These are phyloP conservation scores for Lactarius akahatsu DNA, from an alignment of 768 basidiomycete genomes.

Conservation along the genomic window DNA sequence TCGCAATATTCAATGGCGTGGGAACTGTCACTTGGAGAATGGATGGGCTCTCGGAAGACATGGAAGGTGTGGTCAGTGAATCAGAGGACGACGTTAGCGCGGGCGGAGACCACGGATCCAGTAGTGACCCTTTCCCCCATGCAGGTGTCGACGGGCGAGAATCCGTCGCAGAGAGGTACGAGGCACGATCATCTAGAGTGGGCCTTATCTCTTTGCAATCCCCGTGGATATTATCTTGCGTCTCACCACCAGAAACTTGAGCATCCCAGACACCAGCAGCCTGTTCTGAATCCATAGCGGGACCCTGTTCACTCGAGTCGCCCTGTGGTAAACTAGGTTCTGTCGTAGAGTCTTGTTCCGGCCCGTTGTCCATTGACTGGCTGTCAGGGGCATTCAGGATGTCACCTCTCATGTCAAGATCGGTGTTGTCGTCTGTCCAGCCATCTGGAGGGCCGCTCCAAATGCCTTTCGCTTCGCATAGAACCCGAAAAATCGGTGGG, in stretches of 20 bases:
- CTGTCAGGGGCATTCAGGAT: constrained; percentile 5
- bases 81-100: constrained; percentile 26
- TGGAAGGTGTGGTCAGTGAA: constrained; percentile 29
- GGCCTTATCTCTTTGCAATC: constrained; percentile 4
- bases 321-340: constrained; percentile 12
- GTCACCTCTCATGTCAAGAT: constrained; percentile 7
- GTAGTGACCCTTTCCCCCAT: constrained; percentile 19
- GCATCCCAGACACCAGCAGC: background rate
- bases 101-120: constrained; percentile 26
- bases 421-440: constrained; percentile 20
- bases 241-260: constrained; percentile 3
- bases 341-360: constrained; percentile 11
- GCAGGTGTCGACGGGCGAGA: constrained; percentile 27
- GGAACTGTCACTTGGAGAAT: constrained; percentile 14
- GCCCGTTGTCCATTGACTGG: background rate
- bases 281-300: constrained; percentile 4
- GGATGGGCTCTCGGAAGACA: constrained; percentile 24
- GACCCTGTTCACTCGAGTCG: constrained; percentile 5
- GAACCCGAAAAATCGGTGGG: constrained; percentile 64
- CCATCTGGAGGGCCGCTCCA: constrained; percentile 47
- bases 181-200: constrained; percentile 19
- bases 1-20: constrained; percentile 30
- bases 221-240: constrained; percentile 3
- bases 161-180: constrained; percentile 20
- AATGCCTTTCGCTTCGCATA: constrained; percentile 69